These are phyloP conservation scores for Laguncularia racemosa DNA, from an alignment of 345 rosid species.

Conservation along the genomic window DNA sequence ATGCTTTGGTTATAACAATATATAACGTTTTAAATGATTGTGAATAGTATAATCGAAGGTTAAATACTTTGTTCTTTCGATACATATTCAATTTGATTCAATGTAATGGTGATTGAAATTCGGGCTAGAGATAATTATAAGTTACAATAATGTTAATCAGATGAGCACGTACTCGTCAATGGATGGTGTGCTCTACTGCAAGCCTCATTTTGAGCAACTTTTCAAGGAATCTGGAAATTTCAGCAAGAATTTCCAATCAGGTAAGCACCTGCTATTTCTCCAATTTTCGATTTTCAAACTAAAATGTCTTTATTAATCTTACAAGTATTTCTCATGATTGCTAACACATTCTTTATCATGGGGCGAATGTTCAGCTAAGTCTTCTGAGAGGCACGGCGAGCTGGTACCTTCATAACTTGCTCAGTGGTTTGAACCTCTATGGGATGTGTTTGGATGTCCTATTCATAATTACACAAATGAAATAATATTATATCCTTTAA, in stretches of 20 bases:
- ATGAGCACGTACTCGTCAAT: constrained; percentile 47
- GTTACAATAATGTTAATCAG: constrained; percentile 7
- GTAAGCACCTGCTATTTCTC: background rate
- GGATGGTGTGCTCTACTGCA: constrained; percentile 43
- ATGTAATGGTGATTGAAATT: no score
- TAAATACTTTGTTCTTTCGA: no score
- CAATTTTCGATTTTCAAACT: background rate
- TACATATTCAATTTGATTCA: no score
- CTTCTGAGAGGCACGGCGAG: constrained; percentile 17
- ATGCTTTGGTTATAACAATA: no score
- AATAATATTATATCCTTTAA: no score
- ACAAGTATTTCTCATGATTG: background rate
- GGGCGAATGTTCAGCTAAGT: constrained; percentile 10
- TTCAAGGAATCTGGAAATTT: constrained; percentile 45
- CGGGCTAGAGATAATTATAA: background rate
- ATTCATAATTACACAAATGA: no score
- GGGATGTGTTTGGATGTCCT: no score
- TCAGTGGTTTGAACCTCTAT: no score
- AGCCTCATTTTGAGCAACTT: constrained; percentile 42
- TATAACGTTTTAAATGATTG: no score
- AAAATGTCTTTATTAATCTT: background rate
- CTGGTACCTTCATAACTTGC: constrained; percentile 15
- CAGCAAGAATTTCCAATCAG: constrained; percentile 41
- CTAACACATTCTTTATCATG: background rate
- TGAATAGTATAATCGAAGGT: no score